Percentiles rank a stretch among this genome's conserved stretches.
phyloP scores from a whole-genome alignment of 169 alveolate genomes.

The Sarcocystis neurona region DNA sequence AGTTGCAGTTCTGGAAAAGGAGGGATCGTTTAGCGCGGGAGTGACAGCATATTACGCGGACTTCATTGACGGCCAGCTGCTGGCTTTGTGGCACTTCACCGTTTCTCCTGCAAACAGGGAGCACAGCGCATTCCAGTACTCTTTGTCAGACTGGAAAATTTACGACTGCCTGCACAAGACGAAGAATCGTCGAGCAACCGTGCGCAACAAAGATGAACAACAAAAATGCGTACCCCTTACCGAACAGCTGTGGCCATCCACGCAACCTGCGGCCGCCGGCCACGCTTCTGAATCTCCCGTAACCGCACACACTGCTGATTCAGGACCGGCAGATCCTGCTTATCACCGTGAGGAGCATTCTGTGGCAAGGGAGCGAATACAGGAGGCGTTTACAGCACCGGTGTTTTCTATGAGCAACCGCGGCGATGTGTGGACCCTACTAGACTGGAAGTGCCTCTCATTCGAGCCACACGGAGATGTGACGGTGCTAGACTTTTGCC shows the following conservation, averaged over 20 bases:
- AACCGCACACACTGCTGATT: no score
- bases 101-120: not conserved
- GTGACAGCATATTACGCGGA: not conserved
- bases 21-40: not conserved
- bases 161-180: not conserved
- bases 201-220: not conserved
- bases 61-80: slow-evolving; percentile 14
- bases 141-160: not conserved
- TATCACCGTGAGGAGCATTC: not conserved
- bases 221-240: not conserved
- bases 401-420: slow-evolving; percentile 2
- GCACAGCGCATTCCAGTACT: not conserved
- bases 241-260: not conserved
- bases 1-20: not conserved
- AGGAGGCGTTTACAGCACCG: not conserved
- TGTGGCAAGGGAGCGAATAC: not conserved
- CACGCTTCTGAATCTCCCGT: no score
- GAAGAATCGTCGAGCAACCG: no score
- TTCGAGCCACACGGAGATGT: not conserved
- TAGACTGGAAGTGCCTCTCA: not conserved
- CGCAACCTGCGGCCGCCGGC: not conserved
- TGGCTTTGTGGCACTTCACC: slow-evolving; percentile 19
- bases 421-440: slow-evolving; percentile 15
- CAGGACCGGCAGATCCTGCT: no score
- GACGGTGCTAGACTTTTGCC: not conserved